Evolutionary conservation across 1,284 basidiomycete genomes (phyloP), one percentile per base, ranked within the genome.

Genomic region (Chalciporus sp.): DNA sequence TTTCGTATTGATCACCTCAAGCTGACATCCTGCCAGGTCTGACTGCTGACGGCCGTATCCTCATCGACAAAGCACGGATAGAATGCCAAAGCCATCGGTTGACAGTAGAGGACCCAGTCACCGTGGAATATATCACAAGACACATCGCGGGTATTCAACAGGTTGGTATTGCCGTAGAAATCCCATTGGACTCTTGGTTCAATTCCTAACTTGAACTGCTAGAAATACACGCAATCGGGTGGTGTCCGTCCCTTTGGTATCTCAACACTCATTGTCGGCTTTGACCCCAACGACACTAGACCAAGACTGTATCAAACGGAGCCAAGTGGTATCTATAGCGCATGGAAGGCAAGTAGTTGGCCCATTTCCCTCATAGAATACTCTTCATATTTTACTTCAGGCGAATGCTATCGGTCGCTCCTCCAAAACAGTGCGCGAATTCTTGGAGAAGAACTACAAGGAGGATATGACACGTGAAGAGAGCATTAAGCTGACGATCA

Each of bases 241-340:
- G 97, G 97, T 80, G 95, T 98, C 42, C 85, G 97, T 57, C 97
- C 97, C 31, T 99, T 99, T 70, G 97, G 97, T 64, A 95, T 99
- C 65, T 95, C 96, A 20, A 98, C 95, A 9, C 82, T 99, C 47
- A 93, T 99, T 61, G 88, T 98, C 60, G 97, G 97, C 42, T 99
- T 99, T 68, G 96, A 99, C 71, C 95, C 95, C 26, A 81, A 97
- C 71, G 95, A 98, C 68, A 82, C 80, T 33, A 83, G 80, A 58
- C 97, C 97, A 41, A 86, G 90, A 54, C 78, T 99, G 42, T 99
- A 98, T 74, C 92, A 95, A 74, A 99, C 97, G 16, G 97, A 99
- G 72, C 97, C 97, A 0, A 93, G 91, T 66, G 97, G 97, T 26
- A 99, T 98, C 65, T 98, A 95, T 74, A 95, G 92, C 58, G 94